Conservation (phyloP, 345 rosid species). For the Physaria fendleri region DNA sequence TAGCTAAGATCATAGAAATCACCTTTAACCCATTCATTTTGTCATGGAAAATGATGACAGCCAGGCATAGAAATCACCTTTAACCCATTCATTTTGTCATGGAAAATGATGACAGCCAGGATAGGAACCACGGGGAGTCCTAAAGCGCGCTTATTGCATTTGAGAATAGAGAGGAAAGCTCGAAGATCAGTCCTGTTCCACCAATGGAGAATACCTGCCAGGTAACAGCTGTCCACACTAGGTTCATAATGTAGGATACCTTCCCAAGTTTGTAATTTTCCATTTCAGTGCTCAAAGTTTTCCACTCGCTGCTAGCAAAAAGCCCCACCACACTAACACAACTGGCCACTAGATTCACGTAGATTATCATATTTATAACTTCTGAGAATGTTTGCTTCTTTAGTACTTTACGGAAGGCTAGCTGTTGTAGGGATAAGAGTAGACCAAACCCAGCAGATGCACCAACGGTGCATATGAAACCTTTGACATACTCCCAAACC, state of each 20-base stretch:
- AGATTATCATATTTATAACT: slow-evolving; percentile 28
- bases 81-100: slow-evolving; percentile 55
- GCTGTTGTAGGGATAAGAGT: slow-evolving; percentile 37
- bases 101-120: slow-evolving; percentile 52
- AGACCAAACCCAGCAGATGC: slow-evolving; percentile 51
- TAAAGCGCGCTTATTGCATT: slow-evolving; percentile 46
- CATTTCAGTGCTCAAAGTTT: slow-evolving; percentile 37
- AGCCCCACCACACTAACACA: slow-evolving; percentile 36
- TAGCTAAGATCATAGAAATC: no score
- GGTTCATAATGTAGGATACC: slow-evolving; percentile 43
- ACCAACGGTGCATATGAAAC: slow-evolving; percentile 38
- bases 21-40: no score
- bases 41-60: no score
- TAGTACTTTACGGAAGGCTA: slow-evolving; percentile 34
- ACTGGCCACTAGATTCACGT: slow-evolving; percentile 32
- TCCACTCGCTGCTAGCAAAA: slow-evolving; percentile 54
- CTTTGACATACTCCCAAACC: slow-evolving; percentile 36
- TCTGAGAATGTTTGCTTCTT: slow-evolving; percentile 31
- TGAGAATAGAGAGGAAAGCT: slow-evolving; percentile 57
- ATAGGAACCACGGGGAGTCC: slow-evolving; percentile 61
- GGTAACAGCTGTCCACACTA: slow-evolving; percentile 40
- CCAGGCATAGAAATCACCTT: slow-evolving; percentile 61
- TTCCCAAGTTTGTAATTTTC: slow-evolving; percentile 42
- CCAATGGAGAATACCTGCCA: slow-evolving; percentile 55
- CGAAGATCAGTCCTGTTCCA: slow-evolving; percentile 41